Evolutionary conservation across 2,329 filamentous ascomycete genomes (phyloP), one percentile per base, ranked within the genome.

Genomic region (Calonectria pauciramosa): DNA sequence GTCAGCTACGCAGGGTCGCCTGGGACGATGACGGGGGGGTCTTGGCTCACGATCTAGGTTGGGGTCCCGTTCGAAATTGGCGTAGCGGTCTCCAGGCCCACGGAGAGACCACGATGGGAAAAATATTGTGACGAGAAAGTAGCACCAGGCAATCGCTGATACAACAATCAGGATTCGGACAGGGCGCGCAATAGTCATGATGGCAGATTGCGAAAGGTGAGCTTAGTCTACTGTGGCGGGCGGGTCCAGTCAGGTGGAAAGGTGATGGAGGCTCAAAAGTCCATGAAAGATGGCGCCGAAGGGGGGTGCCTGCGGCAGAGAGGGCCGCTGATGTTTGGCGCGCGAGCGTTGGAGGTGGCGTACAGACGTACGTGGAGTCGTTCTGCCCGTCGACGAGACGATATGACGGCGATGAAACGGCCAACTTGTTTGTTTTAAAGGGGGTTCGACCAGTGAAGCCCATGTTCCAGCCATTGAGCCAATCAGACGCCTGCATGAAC

Each of bases 171-270:
- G 88, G 82, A 94, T 92, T 86, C 96, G 93, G 83, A 98, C 93
- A 72, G 95, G 95, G 88, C 93, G 93, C 83, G 95, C 95, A 83
- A 98, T 89, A 82, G 94, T 95, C 96, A 98, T 98, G 78, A 80
- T 91, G 71, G 65, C 67, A 63, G 47, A 68, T 47, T 64, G 36
- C 34, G 59, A 34, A 64, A 71, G 41, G 71, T 38, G 34, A 36
- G 72, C 68, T 64, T 63, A 41, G 28, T n/a, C 51, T 28, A 28
- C 2, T 28, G 54, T 71, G 56, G 32, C 32, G 68, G 67, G 38
- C 70, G 54, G 56, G 47, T 72, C 54, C 69, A 56, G 71, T 36
- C 32, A 51, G 36, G 30, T 30, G 54, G 36, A 49, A 63, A 60
- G 36, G n/a, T 32, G 38, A 41, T 20, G 36, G 64, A 52, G 70